Conservation (phyloP, 129 eudicot genomes). For the Pseudognaphalium luteoalbum region DNA sequence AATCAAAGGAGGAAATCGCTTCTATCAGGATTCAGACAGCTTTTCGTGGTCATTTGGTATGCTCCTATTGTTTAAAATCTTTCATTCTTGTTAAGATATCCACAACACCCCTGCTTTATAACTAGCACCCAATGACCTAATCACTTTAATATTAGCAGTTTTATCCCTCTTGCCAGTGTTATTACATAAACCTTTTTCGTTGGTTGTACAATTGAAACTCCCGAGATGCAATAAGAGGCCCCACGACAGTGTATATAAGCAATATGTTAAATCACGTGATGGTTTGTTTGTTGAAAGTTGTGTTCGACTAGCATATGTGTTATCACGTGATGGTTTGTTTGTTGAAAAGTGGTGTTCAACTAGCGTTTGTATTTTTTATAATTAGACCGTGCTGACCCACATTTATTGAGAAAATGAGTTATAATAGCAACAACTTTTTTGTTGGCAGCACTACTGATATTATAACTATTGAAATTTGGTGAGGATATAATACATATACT, state of each 20-base stretch:
- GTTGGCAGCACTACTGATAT: too few relatives aligned
- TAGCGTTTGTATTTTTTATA: too few relatives aligned
- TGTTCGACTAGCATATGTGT: too few relatives aligned
- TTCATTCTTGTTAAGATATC: not conserved
- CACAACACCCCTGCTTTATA: not conserved
- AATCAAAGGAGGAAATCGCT: constrained; percentile 66
- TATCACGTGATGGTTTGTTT: too few relatives aligned
- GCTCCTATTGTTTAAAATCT: not conserved
- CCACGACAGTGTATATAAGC: too few relatives aligned
- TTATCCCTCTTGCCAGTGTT: not conserved
- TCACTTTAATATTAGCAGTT: not conserved
- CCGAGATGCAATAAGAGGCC: too few relatives aligned
- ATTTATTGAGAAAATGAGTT: not conserved
- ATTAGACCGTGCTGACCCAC: not conserved
- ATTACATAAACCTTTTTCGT: not conserved
- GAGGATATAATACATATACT: too few relatives aligned
- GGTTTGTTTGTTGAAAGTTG: too few relatives aligned
- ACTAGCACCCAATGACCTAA: not conserved
- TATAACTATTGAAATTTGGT: too few relatives aligned
- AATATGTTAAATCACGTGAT: too few relatives aligned
- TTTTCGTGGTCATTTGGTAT: constrained; percentile 83
- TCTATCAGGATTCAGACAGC: constrained; percentile 75
- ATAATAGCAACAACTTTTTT: not conserved
- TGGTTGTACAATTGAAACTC: too few relatives aligned
- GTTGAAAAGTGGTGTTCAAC: too few relatives aligned